These are phyloP conservation scores for Lasiodiplodia citricola DNA, from an alignment of 2,329 filamentous ascomycete genomes.

Conservation along the genomic window DNA sequence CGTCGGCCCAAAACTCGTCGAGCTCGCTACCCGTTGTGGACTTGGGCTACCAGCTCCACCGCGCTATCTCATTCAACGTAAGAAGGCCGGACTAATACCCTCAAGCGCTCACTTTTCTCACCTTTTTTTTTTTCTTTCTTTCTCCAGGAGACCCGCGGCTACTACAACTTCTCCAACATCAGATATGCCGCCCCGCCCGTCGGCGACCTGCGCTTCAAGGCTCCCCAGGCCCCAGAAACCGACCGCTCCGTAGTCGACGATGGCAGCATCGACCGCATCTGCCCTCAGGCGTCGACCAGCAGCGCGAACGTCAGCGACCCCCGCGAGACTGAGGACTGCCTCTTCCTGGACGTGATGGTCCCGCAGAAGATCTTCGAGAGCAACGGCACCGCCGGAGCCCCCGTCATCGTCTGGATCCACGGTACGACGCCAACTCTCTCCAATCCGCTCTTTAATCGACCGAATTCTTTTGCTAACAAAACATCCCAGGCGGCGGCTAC, in stretches of 20 bases:
- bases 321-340: constrained; percentile 43
- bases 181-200: constrained; percentile 61
- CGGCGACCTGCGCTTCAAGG: constrained; percentile 57
- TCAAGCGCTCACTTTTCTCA: not conserved
- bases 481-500: constrained; percentile 45
- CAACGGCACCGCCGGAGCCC: constrained; percentile 36
- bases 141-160: constrained; percentile 41
- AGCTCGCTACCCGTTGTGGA: constrained; percentile 54
- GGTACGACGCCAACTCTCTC: constrained; percentile 34
- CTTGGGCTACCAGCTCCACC: constrained; percentile 60
- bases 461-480: not conserved
- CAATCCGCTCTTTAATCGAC: not conserved
- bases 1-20: not conserved
- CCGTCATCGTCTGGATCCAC: constrained; percentile 51
- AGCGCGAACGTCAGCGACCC: not conserved
- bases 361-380: constrained; percentile 42
- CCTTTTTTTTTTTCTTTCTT: not conserved
- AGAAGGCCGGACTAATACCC: not conserved
- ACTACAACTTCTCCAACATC: constrained; percentile 64
- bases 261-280: constrained; percentile 42
- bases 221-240: constrained; percentile 50
- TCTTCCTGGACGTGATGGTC: constrained; percentile 48
- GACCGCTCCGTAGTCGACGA: constrained; percentile 53
- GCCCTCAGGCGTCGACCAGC: not conserved
- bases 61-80: constrained; percentile 54